Evolutionary conservation across 2,329 filamentous ascomycete species (phyloP).

Genomic region (Aspergillus hiratsukae): DNA sequence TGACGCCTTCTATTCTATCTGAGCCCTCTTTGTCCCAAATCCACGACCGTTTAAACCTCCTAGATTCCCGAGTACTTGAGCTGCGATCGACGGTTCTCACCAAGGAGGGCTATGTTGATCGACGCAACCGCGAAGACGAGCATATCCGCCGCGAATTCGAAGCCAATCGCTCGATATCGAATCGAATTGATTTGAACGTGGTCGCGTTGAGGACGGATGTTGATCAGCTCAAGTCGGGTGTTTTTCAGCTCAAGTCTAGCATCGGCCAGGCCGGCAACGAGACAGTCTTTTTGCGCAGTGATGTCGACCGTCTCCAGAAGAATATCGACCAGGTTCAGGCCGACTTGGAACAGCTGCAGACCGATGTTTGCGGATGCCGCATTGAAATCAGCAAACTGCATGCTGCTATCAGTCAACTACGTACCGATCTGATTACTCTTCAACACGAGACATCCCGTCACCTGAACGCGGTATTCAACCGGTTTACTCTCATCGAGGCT

Average conservation of each 20-base stretch:
- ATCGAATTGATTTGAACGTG: slow-evolving; percentile 34
- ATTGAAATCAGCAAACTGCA: slow-evolving; percentile 37
- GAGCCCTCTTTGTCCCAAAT: slow-evolving; percentile 34
- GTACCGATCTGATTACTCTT: slow-evolving; percentile 33
- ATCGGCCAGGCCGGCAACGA: slow-evolving; percentile 30
- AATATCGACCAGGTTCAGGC: slow-evolving; percentile 34
- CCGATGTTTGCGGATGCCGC: slow-evolving; percentile 31
- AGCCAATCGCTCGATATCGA: slow-evolving; percentile 29
- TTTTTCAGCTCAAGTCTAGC: slow-evolving; percentile 32
- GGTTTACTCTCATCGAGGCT: slow-evolving; percentile 29
- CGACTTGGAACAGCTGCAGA: slow-evolving; percentile 31
- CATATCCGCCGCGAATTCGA: slow-evolving; percentile 38
- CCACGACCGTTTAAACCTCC: slow-evolving; percentile 35
- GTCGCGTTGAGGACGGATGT: slow-evolving; percentile 33
- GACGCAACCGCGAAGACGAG: slow-evolving; percentile 37
- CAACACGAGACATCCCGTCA: slow-evolving; percentile 32
- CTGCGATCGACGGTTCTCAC: slow-evolving; percentile 36
- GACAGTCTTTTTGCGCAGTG: slow-evolving; percentile 32
- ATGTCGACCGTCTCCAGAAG: slow-evolving; percentile 35
- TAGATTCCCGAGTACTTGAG: slow-evolving; percentile 36
- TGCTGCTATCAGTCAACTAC: slow-evolving; percentile 31
- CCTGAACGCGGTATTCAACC: slow-evolving; percentile 23
- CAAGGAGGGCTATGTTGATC: slow-evolving; percentile 36
- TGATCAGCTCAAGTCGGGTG: slow-evolving; percentile 31
- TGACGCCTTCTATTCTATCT: slow-evolving; percentile 29